Evolutionary conservation across 2,329 filamentous ascomycete species (phyloP), one percentile per base, ranked within the genome.

Genomic region (Macroventuria anomochaeta): DNA sequence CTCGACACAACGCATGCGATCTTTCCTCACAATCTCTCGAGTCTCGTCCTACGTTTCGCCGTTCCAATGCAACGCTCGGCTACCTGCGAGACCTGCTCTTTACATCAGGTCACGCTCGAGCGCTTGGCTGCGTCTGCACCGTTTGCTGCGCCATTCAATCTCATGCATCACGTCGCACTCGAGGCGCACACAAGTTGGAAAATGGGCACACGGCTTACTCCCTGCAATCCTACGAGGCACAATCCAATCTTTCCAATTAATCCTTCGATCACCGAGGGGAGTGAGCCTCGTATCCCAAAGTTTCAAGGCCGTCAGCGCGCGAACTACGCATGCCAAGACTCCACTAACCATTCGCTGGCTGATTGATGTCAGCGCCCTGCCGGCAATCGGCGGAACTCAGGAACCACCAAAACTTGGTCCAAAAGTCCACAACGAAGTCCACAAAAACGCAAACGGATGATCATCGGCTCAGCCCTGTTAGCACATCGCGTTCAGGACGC

Each of bases 91-190:
- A 8, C 23, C 23, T 25, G 8, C 25, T 29, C 25, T 25, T 28
- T 28, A 13, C 25, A 40, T 23, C 38, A 32, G 37, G 46, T 48
- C 29, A 6, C 37, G 34, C 37, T 17, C 17, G 8, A 17, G 25
- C 33, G 33, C 43, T 23, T 31, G 25, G 34, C 43, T 29, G 43
- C 34, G n/a, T 48, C 44, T 25, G 44, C 44, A 8, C 33, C 34
- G n/a, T 48, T 36, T 25, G 44, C 44, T 10, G 33, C 23, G 25
- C 25, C 25, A 29, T 29, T 10, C 39, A 31, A n/a, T 20, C 26
- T 13, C 15, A 17, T 17, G 2, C 39, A 20, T 2, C 17, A 29
- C 26, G 39, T 40, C 25, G 12, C 15, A n/a, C n/a, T n/a, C n/a
- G n/a, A n/a, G n/a, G n/a, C n/a, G n/a, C n/a, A n/a, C n/a, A 28